Base-by-base conservation (phyloP, 2,329 filamentous ascomycete genomes). In the Colletotrichum siamense region DNA sequence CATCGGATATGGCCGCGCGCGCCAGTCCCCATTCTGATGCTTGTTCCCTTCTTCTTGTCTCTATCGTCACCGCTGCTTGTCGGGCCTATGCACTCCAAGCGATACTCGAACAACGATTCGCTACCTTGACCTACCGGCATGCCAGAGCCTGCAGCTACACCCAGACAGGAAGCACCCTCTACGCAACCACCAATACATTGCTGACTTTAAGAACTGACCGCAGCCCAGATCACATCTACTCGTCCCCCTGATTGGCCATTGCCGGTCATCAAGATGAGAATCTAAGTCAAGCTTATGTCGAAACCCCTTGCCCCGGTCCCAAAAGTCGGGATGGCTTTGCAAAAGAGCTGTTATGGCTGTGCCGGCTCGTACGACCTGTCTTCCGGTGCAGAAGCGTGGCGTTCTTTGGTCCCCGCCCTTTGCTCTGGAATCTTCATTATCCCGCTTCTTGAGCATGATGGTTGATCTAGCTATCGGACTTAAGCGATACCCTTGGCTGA, bases 201-300 rank as follows among this genome's bases (percentile, higher is more conserved):
- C 36, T 18, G 62, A 44, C 32, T 26, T 64, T 44, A 15, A 32
- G 52, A 44, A 26, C 69, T 49, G 59, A 26, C n/a, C 34, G 36
- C 39, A n/a, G 28, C 30, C 34, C 18, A 39, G 22, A 74, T 57
- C 32, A 70, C 39, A 32, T 34, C 32, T 52, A 52, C 30, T 55
- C 57, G 26, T 12, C 52, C 22, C 12, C n/a, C n/a, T 62, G 16
- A 76, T 73, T 73, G 69, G 70, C 22, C 22, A 24, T n/a, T 18
- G 52, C 57, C 44, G 44, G 44, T 44, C 73, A 69, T 59, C 16
- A 16, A 49, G 26, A 30, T 73, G 32, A 26, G 22, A 52, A 57
- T 64, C 34, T 32, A 69, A 61, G 70, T 66, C 71, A 74, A 74
- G 44, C 71, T 65, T 52, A 64, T 74, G 71, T 64, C 34, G 65